Evolutionary conservation across 2,329 filamentous ascomycete genomes (phyloP), one percentile per base, ranked within the genome.

Genomic region (Talaromyces sp.): DNA sequence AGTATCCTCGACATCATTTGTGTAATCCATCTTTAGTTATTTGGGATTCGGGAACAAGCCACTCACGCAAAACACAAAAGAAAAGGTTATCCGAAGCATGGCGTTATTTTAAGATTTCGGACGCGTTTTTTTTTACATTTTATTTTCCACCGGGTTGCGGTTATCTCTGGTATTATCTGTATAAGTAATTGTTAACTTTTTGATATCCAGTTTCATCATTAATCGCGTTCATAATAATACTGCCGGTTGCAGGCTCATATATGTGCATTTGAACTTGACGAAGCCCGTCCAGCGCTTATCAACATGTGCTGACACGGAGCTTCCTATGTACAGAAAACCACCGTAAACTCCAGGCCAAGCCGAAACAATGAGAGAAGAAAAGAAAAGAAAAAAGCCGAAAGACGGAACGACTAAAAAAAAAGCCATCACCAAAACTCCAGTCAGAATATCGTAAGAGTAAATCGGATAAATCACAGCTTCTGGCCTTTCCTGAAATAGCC

Each of bases 401-500:
- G 9, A 4, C 3, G 4, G n/a, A n/a, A 4, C 3, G 4, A 29
- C 9, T 29, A 29, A 19, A 9, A 29, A 29, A 29, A 10, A 9
- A 26, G 1, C 43, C 9, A 2, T 4, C 26, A 27, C 26, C 19
- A 13, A 11, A 50, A 21, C n/a, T 24, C n/a, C 43, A 5, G 14
- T 24, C 10, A 26, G 13, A 21, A 24, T 26, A 8, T 26, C 9
- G 19, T n/a, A 50, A 17, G 14, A 10, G 43, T 9, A n/a, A 38
- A 38, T 10, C 32, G 13, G 14, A 7, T 19, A 46, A 46, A 52
- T 52, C 49, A 52, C 49, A 29, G 10, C 27, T 51, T 57, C 3
- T 21, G 27, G 13, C 13, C 9, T 21, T 58, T 56, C 49, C 65
- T 66, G 38, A 73, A 53, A 72, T 73, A 75, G 56, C 73, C 66